Evolutionary conservation across 768 basidiomycete species (phyloP), one percentile per base, ranked within the genome.

Genomic region (Tephrocybe rancida): DNA sequence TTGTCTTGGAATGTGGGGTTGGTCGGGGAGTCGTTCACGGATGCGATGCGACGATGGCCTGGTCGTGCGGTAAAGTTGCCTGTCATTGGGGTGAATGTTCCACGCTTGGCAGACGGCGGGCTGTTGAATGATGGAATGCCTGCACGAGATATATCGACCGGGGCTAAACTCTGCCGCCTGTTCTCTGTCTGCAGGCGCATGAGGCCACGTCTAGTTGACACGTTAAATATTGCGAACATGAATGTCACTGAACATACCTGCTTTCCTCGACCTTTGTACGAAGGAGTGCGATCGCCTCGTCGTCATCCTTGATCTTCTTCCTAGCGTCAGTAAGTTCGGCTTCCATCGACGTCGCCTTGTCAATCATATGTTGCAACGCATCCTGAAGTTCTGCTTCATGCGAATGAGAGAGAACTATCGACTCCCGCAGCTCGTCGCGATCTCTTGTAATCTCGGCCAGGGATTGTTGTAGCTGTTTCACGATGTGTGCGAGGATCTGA

Each of bases 231-330:
- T 38, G 19, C 27, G 19, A 43, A 50, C 44, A 39, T 34, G 32
- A 14, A 59, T 41, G 35, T n/a, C n/a, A n/a, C 44, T 37, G 35
- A 29, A 64, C 81, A 19, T 61, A 89, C 90, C 91, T 81, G 77
- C 89, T 91, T 69, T 93, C 91, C 62, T 93, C 91, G 3, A 93
- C 89, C 67, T 92, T 93, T n/a, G 82, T 77, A 30, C 92, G 81
- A 45, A 94, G 73, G 68, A 93, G 71, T 2, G 74, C 69, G 44
- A 94, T 89, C 32, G 88, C 85, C 55, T 92, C 85, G 62, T 90
- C 89, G 50, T 91, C 87, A 43, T 92, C 90, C 54, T 77, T 81
- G 43, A 74, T 75, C 63, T 82, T 84, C 60, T 65, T 73, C 61
- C 70, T 73, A 27, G 81, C 73, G 25, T 70, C 72, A 47, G 75